These are phyloP conservation scores for Calocybe indica DNA, from an alignment of 768 basidiomycete species.

Conservation along the genomic window DNA sequence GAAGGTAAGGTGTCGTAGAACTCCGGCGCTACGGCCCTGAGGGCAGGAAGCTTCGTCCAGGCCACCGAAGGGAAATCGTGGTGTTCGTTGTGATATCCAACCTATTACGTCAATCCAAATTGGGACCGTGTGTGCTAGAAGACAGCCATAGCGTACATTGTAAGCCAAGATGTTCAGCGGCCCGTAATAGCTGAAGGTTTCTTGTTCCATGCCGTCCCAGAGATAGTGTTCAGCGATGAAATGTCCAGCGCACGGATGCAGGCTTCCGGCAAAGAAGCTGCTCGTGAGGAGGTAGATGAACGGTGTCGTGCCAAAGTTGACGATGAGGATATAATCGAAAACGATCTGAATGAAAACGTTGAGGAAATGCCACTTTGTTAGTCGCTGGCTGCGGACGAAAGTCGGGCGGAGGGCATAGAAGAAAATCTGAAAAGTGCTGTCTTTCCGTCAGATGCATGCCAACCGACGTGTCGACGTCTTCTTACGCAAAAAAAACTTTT, in stretches of 20 bases:
- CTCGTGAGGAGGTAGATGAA: constrained; percentile 81
- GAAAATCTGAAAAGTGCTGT: constrained; percentile 92
- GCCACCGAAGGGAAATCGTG: constrained; percentile 97
- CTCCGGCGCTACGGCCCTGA: constrained; percentile 82
- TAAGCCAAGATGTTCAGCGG: constrained; percentile 86
- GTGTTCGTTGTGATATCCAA: constrained; percentile 99
- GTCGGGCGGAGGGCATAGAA: constrained; percentile 97
- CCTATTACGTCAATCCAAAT: constrained; percentile 36
- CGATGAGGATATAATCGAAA: constrained; percentile 68
- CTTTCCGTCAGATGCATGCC: not conserved
- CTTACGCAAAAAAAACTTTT: constrained; percentile 96
- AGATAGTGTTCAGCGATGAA: constrained; percentile 98
- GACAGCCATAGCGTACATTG: constrained; percentile 54
- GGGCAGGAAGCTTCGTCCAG: constrained; percentile 87
- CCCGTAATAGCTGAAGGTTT: constrained; percentile 97
- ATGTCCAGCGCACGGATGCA: constrained; percentile 95
- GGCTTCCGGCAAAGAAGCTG: constrained; percentile 93
- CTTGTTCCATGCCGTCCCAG: constrained; percentile 88
- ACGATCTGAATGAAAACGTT: constrained; percentile 66
- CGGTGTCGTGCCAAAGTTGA: constrained; percentile 34
- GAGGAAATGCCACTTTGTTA: constrained; percentile 80
- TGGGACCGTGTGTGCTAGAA: constrained; percentile 5
- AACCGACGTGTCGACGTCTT: not conserved
- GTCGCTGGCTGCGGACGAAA: constrained; percentile 78
- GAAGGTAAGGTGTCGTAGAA: constrained; percentile 86